These are phyloP conservation scores for Trichoderma semiorbis DNA, from an alignment of 2,329 filamentous ascomycete genomes.

Conservation along the genomic window DNA sequence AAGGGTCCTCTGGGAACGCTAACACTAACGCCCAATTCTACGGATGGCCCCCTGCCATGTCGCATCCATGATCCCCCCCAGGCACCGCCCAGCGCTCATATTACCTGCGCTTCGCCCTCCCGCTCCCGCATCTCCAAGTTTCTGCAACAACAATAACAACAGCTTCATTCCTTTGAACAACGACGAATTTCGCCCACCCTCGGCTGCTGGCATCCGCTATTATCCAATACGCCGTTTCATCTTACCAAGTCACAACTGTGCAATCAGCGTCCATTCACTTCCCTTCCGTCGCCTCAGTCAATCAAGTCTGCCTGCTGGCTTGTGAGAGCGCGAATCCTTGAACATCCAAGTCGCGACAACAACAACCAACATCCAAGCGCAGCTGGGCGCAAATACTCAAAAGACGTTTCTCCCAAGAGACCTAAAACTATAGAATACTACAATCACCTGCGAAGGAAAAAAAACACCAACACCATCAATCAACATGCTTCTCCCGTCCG, in stretches of 20 bases:
- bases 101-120: slow-evolving; percentile 6
- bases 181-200: neutral
- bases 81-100: slow-evolving; percentile 9
- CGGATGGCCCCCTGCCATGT: neutral
- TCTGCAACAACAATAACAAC: slow-evolving; percentile 8
- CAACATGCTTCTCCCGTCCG: slow-evolving; percentile 58
- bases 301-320: neutral
- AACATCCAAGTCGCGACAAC: slow-evolving; percentile 1
- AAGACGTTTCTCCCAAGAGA: neutral
- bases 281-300: neutral
- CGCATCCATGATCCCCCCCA: neutral
- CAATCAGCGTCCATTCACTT: neutral
- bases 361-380: neutral
- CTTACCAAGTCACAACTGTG: neutral
- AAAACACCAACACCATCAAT: slow-evolving; percentile 9
- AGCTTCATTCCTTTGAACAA: neutral
- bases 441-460: neutral
- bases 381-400: neutral
- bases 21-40: neutral
- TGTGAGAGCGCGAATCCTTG: neutral
- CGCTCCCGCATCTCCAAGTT: slow-evolving; percentile 6
- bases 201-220: neutral
- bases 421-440: neutral
- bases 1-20: slow-evolving; percentile 12
- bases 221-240: neutral